These are phyloP conservation scores for Ogataea kodamae DNA, from an alignment of 805 yeast genomes.

Conservation along the genomic window DNA sequence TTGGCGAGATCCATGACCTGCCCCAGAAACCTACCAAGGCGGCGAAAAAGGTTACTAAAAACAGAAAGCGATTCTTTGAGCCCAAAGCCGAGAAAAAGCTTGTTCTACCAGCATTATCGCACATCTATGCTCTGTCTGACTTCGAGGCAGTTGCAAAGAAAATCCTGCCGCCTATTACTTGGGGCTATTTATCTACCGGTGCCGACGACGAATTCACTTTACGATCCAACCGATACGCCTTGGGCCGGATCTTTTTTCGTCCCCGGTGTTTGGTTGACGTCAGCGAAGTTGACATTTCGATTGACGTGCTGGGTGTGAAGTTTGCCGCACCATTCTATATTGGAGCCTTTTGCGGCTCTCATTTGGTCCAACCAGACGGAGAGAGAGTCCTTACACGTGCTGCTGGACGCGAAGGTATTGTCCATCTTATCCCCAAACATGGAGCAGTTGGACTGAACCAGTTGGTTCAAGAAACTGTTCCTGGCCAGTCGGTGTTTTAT, in stretches of 20 bases:
- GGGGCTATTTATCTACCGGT: slow-evolving; percentile 86
- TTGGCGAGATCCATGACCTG: slow-evolving; percentile 34
- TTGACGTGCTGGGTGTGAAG: slow-evolving; percentile 63
- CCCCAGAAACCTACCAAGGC: slow-evolving; percentile 25
- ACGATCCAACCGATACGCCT: slow-evolving; percentile 82
- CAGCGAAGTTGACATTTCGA: slow-evolving; percentile 50
- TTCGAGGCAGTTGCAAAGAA: slow-evolving; percentile 82
- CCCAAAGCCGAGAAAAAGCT: slow-evolving; percentile 34
- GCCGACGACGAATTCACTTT: slow-evolving; percentile 84
- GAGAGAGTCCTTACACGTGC: slow-evolving; percentile 76
- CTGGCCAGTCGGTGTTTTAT: slow-evolving; percentile 70
- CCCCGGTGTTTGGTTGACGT: slow-evolving; percentile 82
- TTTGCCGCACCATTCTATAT: slow-evolving; percentile 75
- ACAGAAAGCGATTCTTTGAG: not conserved
- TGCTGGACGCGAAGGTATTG: slow-evolving; percentile 57
- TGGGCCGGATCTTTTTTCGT: slow-evolving; percentile 78
- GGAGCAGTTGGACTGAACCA: slow-evolving; percentile 81
- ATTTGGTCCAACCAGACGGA: slow-evolving; percentile 82
- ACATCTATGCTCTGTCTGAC: slow-evolving; percentile 71
- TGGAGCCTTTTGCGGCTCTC: slow-evolving; percentile 87
- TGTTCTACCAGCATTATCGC: slow-evolving; percentile 62
- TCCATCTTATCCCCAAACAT: slow-evolving; percentile 84
- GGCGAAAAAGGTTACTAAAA: slow-evolving; percentile 26
- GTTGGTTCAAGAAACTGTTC: slow-evolving; percentile 56
- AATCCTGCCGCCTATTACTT: slow-evolving; percentile 68